These are phyloP conservation scores for Cyclostephanos invisitatus DNA, from an alignment of 108 stramenopile genomes.

Conservation along the genomic window DNA sequence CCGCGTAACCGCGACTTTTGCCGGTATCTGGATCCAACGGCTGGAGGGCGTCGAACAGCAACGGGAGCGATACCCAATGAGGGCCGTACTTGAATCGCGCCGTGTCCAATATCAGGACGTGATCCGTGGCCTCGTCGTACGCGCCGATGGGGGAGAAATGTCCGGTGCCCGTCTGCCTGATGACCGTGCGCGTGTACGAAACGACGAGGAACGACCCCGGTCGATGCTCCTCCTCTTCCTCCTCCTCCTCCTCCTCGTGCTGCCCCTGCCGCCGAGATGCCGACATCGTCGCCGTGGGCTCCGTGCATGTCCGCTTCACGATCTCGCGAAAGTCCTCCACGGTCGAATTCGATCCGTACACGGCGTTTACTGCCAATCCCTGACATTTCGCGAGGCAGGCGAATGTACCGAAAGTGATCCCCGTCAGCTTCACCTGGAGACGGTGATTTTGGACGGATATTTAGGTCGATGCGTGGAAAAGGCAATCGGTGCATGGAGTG, in stretches of 20 bases:
- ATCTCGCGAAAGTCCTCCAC: conserved; percentile 74
- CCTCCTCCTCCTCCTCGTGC: no score
- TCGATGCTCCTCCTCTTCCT: no score
- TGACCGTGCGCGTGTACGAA: conserved; percentile 63
- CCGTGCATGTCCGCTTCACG: conserved; percentile 59
- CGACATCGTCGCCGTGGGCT: not conserved
- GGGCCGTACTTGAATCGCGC: conserved; percentile 90
- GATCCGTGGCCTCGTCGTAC: conserved; percentile 63
- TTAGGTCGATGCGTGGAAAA: no score
- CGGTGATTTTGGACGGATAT: no score
- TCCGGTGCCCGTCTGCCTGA: conserved; percentile 84
- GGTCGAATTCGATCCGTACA: conserved; percentile 48
- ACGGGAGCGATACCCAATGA: conserved; percentile 65
- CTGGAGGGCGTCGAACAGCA: conserved; percentile 66
- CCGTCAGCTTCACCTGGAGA: conserved; percentile 63
- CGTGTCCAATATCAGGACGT: conserved; percentile 79
- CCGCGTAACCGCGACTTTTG: conserved; percentile 77
- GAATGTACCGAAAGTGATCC: conserved; percentile 78
- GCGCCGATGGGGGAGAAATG: conserved; percentile 88
- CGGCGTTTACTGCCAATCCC: conserved; percentile 61
- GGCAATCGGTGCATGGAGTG: no score
- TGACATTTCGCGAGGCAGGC: conserved; percentile 82
- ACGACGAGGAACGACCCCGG: conserved; percentile 58
- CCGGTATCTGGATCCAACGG: conserved; percentile 79
- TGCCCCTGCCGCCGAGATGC: conserved; percentile 46